These are phyloP conservation scores for Solanum appendiculatum DNA, from an alignment of 257 asterid species.

Conservation along the genomic window DNA sequence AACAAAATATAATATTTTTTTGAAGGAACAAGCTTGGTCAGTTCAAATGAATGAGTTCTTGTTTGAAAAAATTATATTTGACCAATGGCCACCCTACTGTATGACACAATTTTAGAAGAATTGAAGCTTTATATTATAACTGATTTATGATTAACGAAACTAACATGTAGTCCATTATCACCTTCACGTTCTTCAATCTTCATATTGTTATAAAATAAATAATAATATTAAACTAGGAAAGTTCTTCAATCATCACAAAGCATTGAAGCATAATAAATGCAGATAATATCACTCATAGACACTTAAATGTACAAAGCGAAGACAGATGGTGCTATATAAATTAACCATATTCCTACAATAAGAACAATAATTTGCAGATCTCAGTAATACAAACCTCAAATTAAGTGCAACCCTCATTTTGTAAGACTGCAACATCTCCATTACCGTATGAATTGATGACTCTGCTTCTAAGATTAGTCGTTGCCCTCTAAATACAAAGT, in stretches of 20 bases:
- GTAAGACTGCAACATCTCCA: conserved; percentile 62
- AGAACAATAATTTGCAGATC: not conserved
- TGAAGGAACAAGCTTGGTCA: not conserved
- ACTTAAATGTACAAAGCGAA: not conserved
- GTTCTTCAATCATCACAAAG: not conserved
- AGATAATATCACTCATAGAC: not conserved
- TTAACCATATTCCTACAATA: too few relatives aligned
- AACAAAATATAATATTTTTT: not conserved
- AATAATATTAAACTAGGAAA: not conserved
- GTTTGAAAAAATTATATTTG: not conserved
- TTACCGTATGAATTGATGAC: conserved; percentile 62
- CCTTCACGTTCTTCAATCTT: not conserved
- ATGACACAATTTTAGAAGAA: not conserved
- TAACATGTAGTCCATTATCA: not conserved
- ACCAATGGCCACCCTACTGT: not conserved
- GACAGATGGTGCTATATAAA: too few relatives aligned
- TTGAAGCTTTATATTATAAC: not conserved
- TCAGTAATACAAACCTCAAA: not conserved
- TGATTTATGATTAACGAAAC: not conserved
- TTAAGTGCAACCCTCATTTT: not conserved
- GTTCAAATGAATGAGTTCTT: not conserved
- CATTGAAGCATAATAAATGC: not conserved
- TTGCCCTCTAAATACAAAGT: conserved; percentile 70
- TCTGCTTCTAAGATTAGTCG: conserved; percentile 79
- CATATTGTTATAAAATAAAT: too few relatives aligned